Evolutionary conservation across 441 rosid species (phyloP).

Genomic region (Hura crepitans): DNA sequence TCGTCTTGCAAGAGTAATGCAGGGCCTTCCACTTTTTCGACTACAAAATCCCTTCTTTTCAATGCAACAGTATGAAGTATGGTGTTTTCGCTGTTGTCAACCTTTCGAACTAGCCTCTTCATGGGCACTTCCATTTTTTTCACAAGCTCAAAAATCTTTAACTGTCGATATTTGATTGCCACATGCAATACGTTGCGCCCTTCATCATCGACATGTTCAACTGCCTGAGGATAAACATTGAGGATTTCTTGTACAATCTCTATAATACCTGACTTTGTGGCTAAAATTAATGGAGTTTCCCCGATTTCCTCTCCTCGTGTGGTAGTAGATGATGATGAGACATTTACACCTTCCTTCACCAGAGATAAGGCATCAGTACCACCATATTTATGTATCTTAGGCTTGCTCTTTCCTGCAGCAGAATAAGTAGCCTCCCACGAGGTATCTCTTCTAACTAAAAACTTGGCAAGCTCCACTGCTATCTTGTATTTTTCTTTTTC

Average conservation of each 20-base stretch:
- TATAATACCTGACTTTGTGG: slow-evolving; percentile 22
- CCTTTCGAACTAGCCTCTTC: slow-evolving; percentile 19
- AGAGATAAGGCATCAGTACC: neutral
- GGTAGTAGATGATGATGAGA: neutral
- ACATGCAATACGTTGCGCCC: slow-evolving; percentile 24
- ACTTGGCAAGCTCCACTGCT: slow-evolving; percentile 17
- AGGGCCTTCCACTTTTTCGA: slow-evolving; percentile 28
- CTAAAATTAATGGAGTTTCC: slow-evolving; percentile 25
- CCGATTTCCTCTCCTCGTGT: neutral
- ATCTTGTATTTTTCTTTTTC: slow-evolving; percentile 1
- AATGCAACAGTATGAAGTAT: slow-evolving; percentile 20
- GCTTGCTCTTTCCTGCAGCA: slow-evolving; percentile 16
- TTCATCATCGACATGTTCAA: slow-evolving; percentile 23
- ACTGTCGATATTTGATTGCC: slow-evolving; percentile 22
- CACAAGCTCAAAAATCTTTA: slow-evolving; percentile 17
- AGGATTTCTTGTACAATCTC: slow-evolving; percentile 23
- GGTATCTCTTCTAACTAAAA: slow-evolving; percentile 19
- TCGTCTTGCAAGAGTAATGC: slow-evolving; percentile 18
- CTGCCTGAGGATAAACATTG: slow-evolving; percentile 12
- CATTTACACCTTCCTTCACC: neutral
- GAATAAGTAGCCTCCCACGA: slow-evolving; percentile 21
- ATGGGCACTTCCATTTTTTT: slow-evolving; percentile 14
- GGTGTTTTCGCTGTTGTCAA: slow-evolving; percentile 16
- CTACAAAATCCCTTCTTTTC: slow-evolving; percentile 16
- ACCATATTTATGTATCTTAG: slow-evolving; percentile 18